These are phyloP conservation scores for Neurospora tetraspora DNA, from an alignment of 495 filamentous ascomycete genomes.

Conservation along the genomic window DNA sequence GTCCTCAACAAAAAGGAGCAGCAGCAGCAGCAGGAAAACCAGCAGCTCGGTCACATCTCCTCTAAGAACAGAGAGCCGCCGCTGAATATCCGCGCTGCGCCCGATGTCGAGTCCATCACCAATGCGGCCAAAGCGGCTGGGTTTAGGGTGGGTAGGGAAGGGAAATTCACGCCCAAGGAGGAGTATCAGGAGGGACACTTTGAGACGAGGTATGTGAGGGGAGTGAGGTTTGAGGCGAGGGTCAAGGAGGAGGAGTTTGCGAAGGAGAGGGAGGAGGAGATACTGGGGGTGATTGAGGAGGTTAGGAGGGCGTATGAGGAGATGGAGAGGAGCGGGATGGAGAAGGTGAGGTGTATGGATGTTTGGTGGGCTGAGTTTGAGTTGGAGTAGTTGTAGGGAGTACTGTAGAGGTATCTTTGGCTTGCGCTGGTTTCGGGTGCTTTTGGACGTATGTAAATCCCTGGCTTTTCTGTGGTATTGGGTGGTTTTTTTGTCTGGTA, in stretches of 20 bases:
- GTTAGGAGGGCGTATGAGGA: constrained; percentile 16
- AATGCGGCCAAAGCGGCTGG: constrained; percentile 6
- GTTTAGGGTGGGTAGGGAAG: constrained; percentile 22
- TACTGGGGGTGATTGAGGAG: constrained; percentile 25
- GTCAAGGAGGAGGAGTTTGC: constrained; percentile 17
- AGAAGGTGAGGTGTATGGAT: constrained; percentile 34
- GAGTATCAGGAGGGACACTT: constrained; percentile 36
- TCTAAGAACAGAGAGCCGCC: background rate
- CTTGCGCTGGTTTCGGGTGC: too few species aligned
- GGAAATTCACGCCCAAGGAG: constrained; percentile 18
- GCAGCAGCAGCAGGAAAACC: background rate
- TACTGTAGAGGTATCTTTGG: too few species aligned
- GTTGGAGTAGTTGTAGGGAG: background rate
- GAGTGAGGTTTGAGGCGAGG: constrained; percentile 15
- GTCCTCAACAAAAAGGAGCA: background rate
- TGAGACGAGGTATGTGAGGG: constrained; percentile 28
- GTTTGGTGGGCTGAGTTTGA: constrained; percentile 33
- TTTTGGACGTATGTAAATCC: too few species aligned
- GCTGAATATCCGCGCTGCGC: background rate
- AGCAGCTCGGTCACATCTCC: background rate
- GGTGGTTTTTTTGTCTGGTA: too few species aligned
- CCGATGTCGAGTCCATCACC: constrained; percentile 9
- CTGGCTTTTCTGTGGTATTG: too few species aligned
- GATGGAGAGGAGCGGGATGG: constrained; percentile 14
- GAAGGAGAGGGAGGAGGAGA: constrained; percentile 25